These are phyloP conservation scores for Claviceps sp. DNA, from an alignment of 2,329 filamentous ascomycete genomes.

Conservation along the genomic window DNA sequence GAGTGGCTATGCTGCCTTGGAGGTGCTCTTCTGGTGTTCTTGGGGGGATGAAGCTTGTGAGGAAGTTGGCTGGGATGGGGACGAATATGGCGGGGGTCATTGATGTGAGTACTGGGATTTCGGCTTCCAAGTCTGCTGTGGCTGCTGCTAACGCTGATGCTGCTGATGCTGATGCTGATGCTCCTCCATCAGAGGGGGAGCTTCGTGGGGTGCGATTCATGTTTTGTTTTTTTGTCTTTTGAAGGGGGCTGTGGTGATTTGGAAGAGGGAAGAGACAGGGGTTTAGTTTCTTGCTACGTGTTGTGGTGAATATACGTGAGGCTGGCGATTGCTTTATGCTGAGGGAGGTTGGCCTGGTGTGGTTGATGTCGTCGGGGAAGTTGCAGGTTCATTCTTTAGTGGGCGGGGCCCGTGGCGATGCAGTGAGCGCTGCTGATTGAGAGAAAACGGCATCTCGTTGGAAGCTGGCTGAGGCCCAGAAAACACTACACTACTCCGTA, in stretches of 20 bases:
- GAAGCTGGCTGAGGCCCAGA: too few species aligned
- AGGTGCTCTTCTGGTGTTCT: conserved; percentile 9
- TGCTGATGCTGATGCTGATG: neutral
- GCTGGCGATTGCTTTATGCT: neutral
- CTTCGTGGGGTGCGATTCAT: neutral
- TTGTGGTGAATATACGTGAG: neutral
- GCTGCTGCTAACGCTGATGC: neutral
- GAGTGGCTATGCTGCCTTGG: conserved; percentile 9
- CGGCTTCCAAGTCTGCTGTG: neutral
- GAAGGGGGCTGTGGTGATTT: neutral
- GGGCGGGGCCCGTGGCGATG: neutral
- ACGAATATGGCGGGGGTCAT: conserved; percentile 21
- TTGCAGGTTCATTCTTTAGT: neutral
- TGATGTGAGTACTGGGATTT: conserved; percentile 10
- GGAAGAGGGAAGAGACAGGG: neutral
- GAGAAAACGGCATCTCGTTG: too few species aligned
- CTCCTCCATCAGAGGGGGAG: neutral
- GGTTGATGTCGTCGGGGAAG: too few species aligned
- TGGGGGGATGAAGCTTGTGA: conserved; percentile 8
- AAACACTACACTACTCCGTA: too few species aligned
- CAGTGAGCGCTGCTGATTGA: too few species aligned
- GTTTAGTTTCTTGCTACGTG: neutral
- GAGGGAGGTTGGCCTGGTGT: neutral
- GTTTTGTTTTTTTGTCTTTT: neutral
- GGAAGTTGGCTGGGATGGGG: conserved; percentile 15